Evolutionary conservation across 2,329 filamentous ascomycete species (phyloP).

Genomic region (Cladophialophora exuberans): DNA sequence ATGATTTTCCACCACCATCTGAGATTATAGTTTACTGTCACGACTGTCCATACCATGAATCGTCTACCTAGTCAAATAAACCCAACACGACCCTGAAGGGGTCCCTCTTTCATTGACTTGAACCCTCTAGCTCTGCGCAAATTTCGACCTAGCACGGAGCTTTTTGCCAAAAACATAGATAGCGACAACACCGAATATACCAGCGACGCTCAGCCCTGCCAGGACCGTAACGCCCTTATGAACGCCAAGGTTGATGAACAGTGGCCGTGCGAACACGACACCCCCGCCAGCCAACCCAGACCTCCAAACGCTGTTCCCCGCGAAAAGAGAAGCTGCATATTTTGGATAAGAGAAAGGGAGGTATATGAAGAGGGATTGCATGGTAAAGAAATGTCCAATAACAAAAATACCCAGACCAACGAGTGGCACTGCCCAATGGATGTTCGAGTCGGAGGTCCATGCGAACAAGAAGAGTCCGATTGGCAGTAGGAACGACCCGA

Average conservation of each 20-base stretch:
- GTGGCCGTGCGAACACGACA: conserved; percentile 40
- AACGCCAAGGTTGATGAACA: conserved; percentile 40
- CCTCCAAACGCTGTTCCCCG: conserved; percentile 32
- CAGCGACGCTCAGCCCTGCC: conserved; percentile 37
- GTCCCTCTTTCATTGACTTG: too few species aligned
- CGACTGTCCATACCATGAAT: too few species aligned
- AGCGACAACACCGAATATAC: conserved; percentile 57
- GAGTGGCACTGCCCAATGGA: conserved; percentile 44
- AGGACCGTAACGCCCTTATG: conserved; percentile 44
- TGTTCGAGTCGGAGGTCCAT: conserved; percentile 30
- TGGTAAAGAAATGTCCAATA: conserved; percentile 24
- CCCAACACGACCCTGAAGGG: too few species aligned
- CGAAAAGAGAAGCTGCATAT: conserved; percentile 32
- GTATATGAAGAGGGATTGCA: conserved; percentile 31
- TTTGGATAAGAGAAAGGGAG: conserved; percentile 26
- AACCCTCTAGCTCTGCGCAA: too few species aligned
- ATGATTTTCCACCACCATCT: too few species aligned
- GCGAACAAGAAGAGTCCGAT: conserved; percentile 62
- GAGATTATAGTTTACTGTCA: too few species aligned
- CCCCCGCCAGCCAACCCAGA: conserved; percentile 37
- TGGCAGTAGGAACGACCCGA: conserved; percentile 53
- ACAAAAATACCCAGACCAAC: conserved; percentile 47
- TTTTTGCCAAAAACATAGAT: conserved; percentile 61
- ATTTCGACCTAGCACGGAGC: conserved; percentile 61
- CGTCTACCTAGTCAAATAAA: too few species aligned